phyloP scores from a whole-genome alignment of 176 grass and related monocot genomes.

The Carex cristatella region DNA sequence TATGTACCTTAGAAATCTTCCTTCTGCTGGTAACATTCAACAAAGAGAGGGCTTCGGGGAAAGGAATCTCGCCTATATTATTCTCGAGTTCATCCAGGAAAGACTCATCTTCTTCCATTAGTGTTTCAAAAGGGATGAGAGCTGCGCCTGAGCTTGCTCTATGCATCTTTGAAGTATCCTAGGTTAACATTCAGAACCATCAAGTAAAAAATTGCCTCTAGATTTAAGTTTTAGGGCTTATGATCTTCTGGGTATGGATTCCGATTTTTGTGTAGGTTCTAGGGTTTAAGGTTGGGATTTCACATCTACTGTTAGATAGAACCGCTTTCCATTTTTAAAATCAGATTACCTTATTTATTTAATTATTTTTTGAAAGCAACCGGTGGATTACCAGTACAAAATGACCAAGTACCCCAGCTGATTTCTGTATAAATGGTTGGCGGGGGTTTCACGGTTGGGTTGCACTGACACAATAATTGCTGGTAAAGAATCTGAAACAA shows the following conservation, averaged over 20 bases:
- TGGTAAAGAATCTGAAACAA: not conserved
- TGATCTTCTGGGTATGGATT: not conserved
- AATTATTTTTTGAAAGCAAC: not conserved
- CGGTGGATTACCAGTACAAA: too few relatives aligned
- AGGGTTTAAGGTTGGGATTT: not conserved
- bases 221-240: not conserved
- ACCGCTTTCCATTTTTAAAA: not conserved
- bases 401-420: too few relatives aligned
- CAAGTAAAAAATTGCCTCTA: not conserved
- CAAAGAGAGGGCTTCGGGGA: conserved; percentile 66
- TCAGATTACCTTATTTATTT: not conserved
- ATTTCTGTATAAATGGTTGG: too few relatives aligned
- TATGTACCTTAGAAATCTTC: conserved; percentile 34
- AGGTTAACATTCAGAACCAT: too few relatives aligned
- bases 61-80: conserved; percentile 35
- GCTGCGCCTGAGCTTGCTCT: too few relatives aligned
- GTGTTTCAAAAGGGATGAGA: too few relatives aligned
- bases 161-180: too few relatives aligned
- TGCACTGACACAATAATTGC: too few relatives aligned
- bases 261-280: not conserved
- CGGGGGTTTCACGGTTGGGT: too few relatives aligned
- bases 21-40: conserved; percentile 77
- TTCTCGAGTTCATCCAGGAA: conserved; percentile 31
- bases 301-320: not conserved
- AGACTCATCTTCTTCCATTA: not conserved